These are phyloP conservation scores for Botryotinia globosa DNA, from an alignment of 2,329 filamentous ascomycete species.

Conservation along the genomic window DNA sequence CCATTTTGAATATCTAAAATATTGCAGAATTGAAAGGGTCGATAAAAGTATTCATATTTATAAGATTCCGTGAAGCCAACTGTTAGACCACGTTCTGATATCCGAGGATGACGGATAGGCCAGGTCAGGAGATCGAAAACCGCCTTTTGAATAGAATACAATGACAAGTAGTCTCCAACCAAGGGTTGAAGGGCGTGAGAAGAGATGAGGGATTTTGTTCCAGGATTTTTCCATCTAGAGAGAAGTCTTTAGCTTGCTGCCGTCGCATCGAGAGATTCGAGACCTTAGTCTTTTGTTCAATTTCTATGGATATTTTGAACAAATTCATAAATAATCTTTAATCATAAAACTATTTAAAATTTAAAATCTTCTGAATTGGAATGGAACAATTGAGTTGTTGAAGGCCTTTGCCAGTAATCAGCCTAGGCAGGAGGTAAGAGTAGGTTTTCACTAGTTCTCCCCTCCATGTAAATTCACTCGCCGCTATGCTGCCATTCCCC, in stretches of 20 bases:
- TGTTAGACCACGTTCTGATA: not conserved
- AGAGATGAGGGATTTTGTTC: not conserved
- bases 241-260: not conserved
- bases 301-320: not conserved
- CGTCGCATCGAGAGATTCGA: not conserved
- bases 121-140: not conserved
- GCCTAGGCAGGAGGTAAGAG: no score
- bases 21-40: constrained; percentile 4
- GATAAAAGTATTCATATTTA: not conserved
- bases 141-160: not conserved
- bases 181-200: constrained; percentile 6
- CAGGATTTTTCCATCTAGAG: not conserved
- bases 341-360: no score
- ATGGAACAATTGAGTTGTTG: no score
- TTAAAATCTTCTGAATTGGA: no score
- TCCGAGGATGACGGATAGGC: not conserved
- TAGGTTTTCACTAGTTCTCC: no score
- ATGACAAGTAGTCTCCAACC: not conserved
- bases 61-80: not conserved
- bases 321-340: no score
- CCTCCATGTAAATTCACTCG: not conserved
- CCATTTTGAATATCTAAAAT: not conserved
- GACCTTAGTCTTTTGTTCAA: not conserved
- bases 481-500: fast-evolving
- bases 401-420: no score